Base-by-base conservation (phyloP, 1,139 yeast genomes). In the Diutina siamensis region DNA sequence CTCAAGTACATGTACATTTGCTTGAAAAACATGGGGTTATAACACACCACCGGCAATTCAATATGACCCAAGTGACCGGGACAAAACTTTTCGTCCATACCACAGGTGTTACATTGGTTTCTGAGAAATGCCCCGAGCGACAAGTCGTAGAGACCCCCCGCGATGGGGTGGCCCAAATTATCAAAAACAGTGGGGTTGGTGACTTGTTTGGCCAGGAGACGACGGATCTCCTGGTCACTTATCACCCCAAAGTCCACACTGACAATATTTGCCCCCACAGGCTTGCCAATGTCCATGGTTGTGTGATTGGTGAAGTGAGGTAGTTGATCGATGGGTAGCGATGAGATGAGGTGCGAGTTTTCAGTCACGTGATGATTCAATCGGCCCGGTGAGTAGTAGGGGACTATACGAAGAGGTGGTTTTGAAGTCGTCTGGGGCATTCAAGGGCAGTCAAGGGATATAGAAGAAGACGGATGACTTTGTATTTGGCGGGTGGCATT, bases 11-110 rank as follows among this genome's bases (percentile, higher is more conserved):
- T 74, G 68, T 82, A 92, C 71, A 94, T 71, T 64, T 92, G 97
- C 59, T 80, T 78, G 77, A 94, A 92, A 60, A 94, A 92, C 57
- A 94, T 68, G 17, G 98, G 97, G 60, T 88, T 92, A 69, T 88
- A 94, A 44, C 87, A 94, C 4, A 97, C 95, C 36, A 87, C 83
- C 9, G 98, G 98, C 54, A 94, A 74, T 61, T 92, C 97, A 50
- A 94, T 88, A 63, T 94, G 98, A 49, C 99, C 99, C 66, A 87
- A 88, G 63, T 94, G 99, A 35, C 99, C 99, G 2, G 97, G 97
- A 67, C 99, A 94, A 57, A 78, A 83, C 58, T 85, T 80, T 55
- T 92, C 97, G 61, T 88, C 96, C 51, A 92, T 71, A 25, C 97
- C 97, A 76, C 99, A 94, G 2, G 98, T 92, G 27, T 94, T 74